Conservation (phyloP, 306 rosid genomes). For the Acmispon strigosus region DNA sequence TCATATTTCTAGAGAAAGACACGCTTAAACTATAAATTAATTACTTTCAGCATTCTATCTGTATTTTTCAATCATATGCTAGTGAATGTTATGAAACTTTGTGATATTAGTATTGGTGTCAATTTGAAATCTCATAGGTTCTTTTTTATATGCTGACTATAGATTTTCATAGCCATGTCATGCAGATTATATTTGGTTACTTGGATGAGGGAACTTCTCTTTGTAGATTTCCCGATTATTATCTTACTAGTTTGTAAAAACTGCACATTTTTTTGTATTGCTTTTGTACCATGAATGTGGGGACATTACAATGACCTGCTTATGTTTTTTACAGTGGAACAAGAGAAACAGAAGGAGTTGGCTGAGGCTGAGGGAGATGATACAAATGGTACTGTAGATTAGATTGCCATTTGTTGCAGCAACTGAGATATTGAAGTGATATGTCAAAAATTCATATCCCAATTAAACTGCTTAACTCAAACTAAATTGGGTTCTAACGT, state of each 20-base stretch:
- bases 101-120: neutral
- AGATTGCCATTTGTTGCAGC: slow-evolving; percentile 8
- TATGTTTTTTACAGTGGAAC: slow-evolving; percentile 53
- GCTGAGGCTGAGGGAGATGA: slow-evolving; percentile 64
- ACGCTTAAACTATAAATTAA: neutral
- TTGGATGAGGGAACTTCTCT: neutral
- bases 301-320: neutral
- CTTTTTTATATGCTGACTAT: neutral
- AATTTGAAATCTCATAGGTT: neutral
- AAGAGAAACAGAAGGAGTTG: slow-evolving; percentile 62
- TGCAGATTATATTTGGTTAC: neutral
- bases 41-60: neutral
- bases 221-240: neutral
- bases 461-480: neutral
- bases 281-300: neutral
- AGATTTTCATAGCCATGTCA: neutral
- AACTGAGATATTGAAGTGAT: neutral
- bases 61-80: neutral
- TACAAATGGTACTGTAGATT: slow-evolving; percentile 29
- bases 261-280: neutral
- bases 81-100: neutral
- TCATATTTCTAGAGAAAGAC: neutral
- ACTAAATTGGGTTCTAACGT: neutral
- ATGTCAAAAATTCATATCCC: neutral
- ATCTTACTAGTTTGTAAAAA: neutral